Percentiles rank a stretch among this genome's conserved stretches.
phyloP scores from a whole-genome alignment of 2,329 filamentous ascomycete species.

The Escovopsis sp. region DNA sequence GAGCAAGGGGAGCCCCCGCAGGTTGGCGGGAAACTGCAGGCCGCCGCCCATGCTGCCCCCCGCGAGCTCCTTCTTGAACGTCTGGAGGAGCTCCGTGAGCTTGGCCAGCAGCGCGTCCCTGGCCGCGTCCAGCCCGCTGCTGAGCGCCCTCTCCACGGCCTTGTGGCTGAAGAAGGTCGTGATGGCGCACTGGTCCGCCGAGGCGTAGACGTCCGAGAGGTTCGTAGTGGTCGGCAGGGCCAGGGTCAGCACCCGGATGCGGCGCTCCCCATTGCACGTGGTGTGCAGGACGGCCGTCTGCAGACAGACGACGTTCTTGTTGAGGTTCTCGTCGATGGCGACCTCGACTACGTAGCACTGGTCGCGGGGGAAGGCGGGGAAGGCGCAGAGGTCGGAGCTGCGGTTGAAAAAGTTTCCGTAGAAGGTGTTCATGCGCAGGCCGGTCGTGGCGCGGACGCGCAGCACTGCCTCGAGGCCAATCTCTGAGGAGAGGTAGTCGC shows the following conservation, averaged over 20 bases:
- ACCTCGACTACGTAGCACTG: slow-evolving; percentile 98
- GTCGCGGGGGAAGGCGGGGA: slow-evolving; percentile 93
- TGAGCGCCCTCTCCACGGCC: slow-evolving; percentile 79
- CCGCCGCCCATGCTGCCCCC: slow-evolving; percentile 93
- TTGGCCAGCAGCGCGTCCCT: slow-evolving; percentile 85
- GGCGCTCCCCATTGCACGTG: slow-evolving; percentile 90
- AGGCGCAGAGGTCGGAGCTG: slow-evolving; percentile 92
- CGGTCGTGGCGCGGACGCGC: slow-evolving; percentile 86
- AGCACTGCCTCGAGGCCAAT: slow-evolving; percentile 94
- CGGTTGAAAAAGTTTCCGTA: slow-evolving; percentile 99
- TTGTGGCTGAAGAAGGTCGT: slow-evolving; percentile 95
- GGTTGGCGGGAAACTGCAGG: slow-evolving; percentile 84
- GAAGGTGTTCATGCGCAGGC: slow-evolving; percentile 91
- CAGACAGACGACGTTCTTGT: slow-evolving; percentile 81
- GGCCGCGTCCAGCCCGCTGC: slow-evolving; percentile 76
- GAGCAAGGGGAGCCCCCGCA: slow-evolving; percentile 73
- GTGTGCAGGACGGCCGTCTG: slow-evolving; percentile 94
- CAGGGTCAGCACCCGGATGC: slow-evolving; percentile 87
- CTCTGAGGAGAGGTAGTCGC: slow-evolving; percentile 90
- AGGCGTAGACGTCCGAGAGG: slow-evolving; percentile 82
- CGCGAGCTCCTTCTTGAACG: slow-evolving; percentile 91
- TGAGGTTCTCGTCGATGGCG: slow-evolving; percentile 87
- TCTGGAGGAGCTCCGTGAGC: slow-evolving; percentile 80
- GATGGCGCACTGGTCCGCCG: slow-evolving; percentile 86
- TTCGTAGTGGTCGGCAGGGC: slow-evolving; percentile 85